Conservation (phyloP, 2,329 filamentous ascomycete species). For the Aspergillus sp. region DNA sequence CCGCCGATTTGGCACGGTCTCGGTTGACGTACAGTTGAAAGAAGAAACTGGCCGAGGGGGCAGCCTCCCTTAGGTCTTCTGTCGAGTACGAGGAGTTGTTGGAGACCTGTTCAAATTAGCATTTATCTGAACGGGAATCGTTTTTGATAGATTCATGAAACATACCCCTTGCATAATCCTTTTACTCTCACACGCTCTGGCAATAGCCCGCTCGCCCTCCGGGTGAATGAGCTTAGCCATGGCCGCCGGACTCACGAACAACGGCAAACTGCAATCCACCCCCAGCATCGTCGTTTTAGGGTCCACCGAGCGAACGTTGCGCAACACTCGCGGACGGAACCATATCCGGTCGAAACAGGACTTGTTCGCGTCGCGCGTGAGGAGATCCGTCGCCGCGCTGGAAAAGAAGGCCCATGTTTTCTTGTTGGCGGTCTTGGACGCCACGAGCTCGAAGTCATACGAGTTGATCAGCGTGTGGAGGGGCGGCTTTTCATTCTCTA, state of each 20-base stretch:
- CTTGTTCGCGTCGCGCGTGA: slow-evolving; percentile 57
- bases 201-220: slow-evolving; percentile 62
- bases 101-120: slow-evolving; percentile 44
- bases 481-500: slow-evolving; percentile 47
- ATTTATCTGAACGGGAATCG: background rate
- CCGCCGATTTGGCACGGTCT: slow-evolving; percentile 50
- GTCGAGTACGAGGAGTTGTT: slow-evolving; percentile 62
- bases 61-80: slow-evolving; percentile 51
- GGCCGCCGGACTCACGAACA: slow-evolving; percentile 65
- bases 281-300: slow-evolving; percentile 58
- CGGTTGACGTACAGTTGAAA: slow-evolving; percentile 59
- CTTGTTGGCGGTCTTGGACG: slow-evolving; percentile 54
- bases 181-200: slow-evolving; percentile 50
- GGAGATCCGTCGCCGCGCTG: slow-evolving; percentile 63
- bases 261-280: slow-evolving; percentile 51
- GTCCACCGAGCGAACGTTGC: slow-evolving; percentile 55
- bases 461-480: slow-evolving; percentile 57
- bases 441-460: slow-evolving; percentile 61
- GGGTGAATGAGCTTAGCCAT: slow-evolving; percentile 65
- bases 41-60: slow-evolving; percentile 47
- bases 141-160: background rate
- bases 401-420: slow-evolving; percentile 72
- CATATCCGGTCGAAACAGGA: slow-evolving; percentile 56
- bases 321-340: slow-evolving; percentile 59
- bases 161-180: slow-evolving; percentile 58